These are phyloP conservation scores for Thelephora terrestris DNA, from an alignment of 1,284 basidiomycete species.

Conservation along the genomic window DNA sequence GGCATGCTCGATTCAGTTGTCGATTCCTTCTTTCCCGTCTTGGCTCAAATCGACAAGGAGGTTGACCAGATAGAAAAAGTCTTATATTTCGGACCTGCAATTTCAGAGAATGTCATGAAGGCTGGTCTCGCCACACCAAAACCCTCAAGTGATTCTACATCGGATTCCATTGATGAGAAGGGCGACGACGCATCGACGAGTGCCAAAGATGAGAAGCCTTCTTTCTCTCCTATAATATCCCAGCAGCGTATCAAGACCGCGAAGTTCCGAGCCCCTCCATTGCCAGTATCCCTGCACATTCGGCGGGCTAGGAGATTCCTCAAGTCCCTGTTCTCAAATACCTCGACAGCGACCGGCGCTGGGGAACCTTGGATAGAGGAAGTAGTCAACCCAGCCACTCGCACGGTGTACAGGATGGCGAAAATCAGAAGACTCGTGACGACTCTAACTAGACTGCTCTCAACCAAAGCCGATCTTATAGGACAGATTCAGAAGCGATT, in stretches of 20 bases:
- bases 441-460: slow-evolving; percentile 68
- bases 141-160: background rate
- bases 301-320: background rate
- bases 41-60: slow-evolving; percentile 78
- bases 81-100: slow-evolving; percentile 33
- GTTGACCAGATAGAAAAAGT: slow-evolving; percentile 71
- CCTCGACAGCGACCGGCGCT: background rate
- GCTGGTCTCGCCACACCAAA: background rate
- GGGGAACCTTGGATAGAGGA: background rate
- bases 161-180: background rate
- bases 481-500: slow-evolving; percentile 73
- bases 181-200: background rate
- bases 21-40: slow-evolving; percentile 87
- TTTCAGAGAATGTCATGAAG: background rate
- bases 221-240: background rate
- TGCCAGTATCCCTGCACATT: background rate
- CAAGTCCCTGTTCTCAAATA: slow-evolving; percentile 4
- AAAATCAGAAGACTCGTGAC: slow-evolving; percentile 76
- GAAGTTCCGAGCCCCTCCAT: background rate
- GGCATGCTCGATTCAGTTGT: slow-evolving; percentile 90
- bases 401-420: slow-evolving; percentile 64
- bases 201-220: slow-evolving; percentile 1
- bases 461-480: slow-evolving; percentile 78
- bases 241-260: too few relatives aligned
- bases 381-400: slow-evolving; percentile 2